Evolutionary conservation across 2,329 filamentous ascomycete species (phyloP).

Genomic region (Trichoderma simmonsii): DNA sequence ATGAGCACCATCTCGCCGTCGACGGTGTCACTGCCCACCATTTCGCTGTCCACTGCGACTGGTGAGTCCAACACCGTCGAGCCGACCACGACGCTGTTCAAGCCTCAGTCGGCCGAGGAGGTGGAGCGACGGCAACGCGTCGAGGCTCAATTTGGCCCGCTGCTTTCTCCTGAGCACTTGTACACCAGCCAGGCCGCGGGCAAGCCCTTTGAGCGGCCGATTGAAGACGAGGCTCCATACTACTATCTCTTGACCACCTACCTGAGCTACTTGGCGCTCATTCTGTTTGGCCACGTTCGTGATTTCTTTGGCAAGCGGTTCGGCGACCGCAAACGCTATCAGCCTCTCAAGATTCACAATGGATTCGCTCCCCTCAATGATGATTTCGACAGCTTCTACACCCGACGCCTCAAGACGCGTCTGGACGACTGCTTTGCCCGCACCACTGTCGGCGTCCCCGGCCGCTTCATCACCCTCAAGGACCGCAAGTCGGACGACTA

Average conservation of each 20-base stretch:
- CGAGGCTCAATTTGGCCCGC: constrained; percentile 88
- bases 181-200: constrained; percentile 88
- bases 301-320: constrained; percentile 99
- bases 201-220: constrained; percentile 71
- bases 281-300: constrained; percentile 89
- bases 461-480: constrained; percentile 87
- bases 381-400: constrained; percentile 99
- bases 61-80: constrained; percentile 71
- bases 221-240: constrained; percentile 95
- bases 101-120: constrained; percentile 83
- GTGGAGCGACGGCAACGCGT: constrained; percentile 69
- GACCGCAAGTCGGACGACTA: constrained; percentile 89
- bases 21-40: constrained; percentile 78
- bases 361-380: constrained; percentile 95
- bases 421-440: constrained; percentile 97
- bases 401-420: constrained; percentile 83
- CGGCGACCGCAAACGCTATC: constrained; percentile 76
- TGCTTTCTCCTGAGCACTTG: constrained; percentile 75
- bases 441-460: constrained; percentile 88
- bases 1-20: constrained; percentile 63
- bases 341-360: constrained; percentile 75
- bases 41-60: constrained; percentile 72
- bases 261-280: constrained; percentile 94
- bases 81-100: constrained; percentile 75
- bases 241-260: constrained; percentile 97